Conservation (phyloP, 2,329 filamentous ascomycete species). For the Pseudohalonectria lignicola region DNA sequence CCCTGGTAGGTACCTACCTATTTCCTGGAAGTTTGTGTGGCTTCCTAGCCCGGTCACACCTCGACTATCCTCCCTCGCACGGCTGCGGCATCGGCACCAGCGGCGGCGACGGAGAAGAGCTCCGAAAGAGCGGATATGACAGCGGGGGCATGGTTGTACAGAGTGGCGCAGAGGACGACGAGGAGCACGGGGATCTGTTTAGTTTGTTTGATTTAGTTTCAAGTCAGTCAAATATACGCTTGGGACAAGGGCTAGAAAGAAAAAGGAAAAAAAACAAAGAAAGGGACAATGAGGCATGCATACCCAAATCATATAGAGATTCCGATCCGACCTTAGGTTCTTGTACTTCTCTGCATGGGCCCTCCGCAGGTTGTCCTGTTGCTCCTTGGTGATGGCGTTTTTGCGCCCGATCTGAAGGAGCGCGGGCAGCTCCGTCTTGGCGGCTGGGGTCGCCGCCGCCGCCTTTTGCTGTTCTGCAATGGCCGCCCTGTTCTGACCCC, state of each 20-base stretch:
- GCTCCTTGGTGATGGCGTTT: conserved; percentile 52
- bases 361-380: conserved; percentile 51
- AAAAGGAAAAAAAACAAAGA: background rate
- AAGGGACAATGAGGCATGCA: conserved; percentile 10
- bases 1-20: too few species aligned
- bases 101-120: background rate
- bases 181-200: conserved; percentile 3
- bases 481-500: background rate
- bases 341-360: conserved; percentile 53
- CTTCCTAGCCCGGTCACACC: too few species aligned
- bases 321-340: conserved; percentile 50
- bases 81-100: too few species aligned
- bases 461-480: conserved; percentile 23
- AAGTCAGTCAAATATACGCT: too few species aligned
- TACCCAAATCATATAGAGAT: conserved; percentile 62
- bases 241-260: background rate
- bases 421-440: conserved; percentile 20
- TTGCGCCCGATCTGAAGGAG: conserved; percentile 51
- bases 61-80: too few species aligned
- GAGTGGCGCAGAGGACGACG: conserved; percentile 2
- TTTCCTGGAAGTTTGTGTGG: too few species aligned
- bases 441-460: conserved; percentile 9
- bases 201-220: background rate
- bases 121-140: background rate
- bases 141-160: conserved; percentile 1